These are phyloP conservation scores for Brettanomyces anomalus DNA, from an alignment of 805 yeast genomes.

Conservation along the genomic window DNA sequence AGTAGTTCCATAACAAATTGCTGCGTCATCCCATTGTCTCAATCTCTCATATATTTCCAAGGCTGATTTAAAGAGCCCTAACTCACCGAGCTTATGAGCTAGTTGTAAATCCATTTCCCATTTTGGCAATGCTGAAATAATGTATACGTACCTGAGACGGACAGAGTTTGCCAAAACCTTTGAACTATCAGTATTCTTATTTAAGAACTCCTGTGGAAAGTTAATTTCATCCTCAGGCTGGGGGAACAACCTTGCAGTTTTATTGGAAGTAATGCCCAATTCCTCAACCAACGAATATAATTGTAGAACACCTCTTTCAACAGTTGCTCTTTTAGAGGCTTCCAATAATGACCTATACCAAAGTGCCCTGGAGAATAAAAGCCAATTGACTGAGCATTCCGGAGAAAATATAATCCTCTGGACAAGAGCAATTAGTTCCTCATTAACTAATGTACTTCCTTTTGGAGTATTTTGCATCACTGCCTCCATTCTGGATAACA, in stretches of 20 bases:
- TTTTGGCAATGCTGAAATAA: slow-evolving; percentile 67
- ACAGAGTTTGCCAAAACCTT: slow-evolving; percentile 33
- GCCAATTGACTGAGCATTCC: slow-evolving; percentile 51
- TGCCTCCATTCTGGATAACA: slow-evolving; percentile 58
- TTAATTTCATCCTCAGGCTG: slow-evolving; percentile 23
- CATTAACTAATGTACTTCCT: slow-evolving; percentile 62
- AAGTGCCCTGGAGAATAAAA: slow-evolving; percentile 67
- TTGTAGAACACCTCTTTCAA: slow-evolving; percentile 90
- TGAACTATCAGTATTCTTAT: slow-evolving; percentile 14
- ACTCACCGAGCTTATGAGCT: slow-evolving; percentile 78
- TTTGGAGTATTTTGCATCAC: slow-evolving; percentile 65
- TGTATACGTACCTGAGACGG: slow-evolving; percentile 63
- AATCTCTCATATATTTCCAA: slow-evolving; percentile 80
- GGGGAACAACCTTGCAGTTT: slow-evolving; percentile 44
- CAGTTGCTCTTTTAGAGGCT: slow-evolving; percentile 70
- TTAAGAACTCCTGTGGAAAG: slow-evolving; percentile 14
- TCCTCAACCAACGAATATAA: slow-evolving; percentile 90
- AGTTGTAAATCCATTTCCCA: slow-evolving; percentile 77
- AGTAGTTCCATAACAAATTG: slow-evolving; percentile 81
- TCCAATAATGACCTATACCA: slow-evolving; percentile 90
- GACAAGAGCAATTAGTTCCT: slow-evolving; percentile 72
- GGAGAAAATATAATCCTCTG: slow-evolving; percentile 58
- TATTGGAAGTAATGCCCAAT: slow-evolving; percentile 54
- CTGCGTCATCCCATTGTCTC: slow-evolving; percentile 70
- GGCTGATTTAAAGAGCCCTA: slow-evolving; percentile 83